Evolutionary conservation across 192 early-diverging fungal species (phyloP), one percentile per base, ranked within the genome.

Genomic region (Coemansia reversa): DNA sequence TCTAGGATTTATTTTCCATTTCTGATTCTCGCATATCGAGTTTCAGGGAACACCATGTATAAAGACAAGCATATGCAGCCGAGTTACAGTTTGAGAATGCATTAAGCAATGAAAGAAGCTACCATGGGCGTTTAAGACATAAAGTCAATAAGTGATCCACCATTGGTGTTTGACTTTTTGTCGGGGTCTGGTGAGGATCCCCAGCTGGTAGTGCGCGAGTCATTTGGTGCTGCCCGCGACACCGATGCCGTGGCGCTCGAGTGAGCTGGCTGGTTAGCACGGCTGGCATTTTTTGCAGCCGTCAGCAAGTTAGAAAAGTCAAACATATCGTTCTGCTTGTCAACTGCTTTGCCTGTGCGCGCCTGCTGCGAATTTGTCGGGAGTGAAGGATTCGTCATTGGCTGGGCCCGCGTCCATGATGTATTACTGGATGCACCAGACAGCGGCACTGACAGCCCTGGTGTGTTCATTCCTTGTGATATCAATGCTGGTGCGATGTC

Each of bases 291-390:
- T 63, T 81, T 81, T 19, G 79, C 79, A 0, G 74, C 74, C 0
- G 70, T 50, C 51, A 81, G 20, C 52, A 81, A 49, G 24, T 76
- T 74, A 1, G 74, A 75, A 70, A 81, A 81, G 59, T 81, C 79
- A 73, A 81, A 81, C 28, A 54, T 70, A 61, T 81, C 79, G 54
- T 72, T 70, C 9, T 63, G 54, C 30, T 53, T 66, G 48, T 32
- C 45, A 25, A 60, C 42, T n/a, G 58, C 48, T 42, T 60, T 70
- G 49, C 54, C 29, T 32, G 56, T 19, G 27, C 73, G 79, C 20
- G 69, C 73, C 39, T 81, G 74, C 19, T 71, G 66, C 32, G 74
- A 68, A 50, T 61, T 76, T 25, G 69, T 62, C 1, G 74, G 74
- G 2, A 81, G 64, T 20, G 79, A 81, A 7, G 74, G 74, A 33